Evolutionary conservation across 208 protist genomes (phyloP).

Genomic region (Novymonas esmeraldas): DNA sequence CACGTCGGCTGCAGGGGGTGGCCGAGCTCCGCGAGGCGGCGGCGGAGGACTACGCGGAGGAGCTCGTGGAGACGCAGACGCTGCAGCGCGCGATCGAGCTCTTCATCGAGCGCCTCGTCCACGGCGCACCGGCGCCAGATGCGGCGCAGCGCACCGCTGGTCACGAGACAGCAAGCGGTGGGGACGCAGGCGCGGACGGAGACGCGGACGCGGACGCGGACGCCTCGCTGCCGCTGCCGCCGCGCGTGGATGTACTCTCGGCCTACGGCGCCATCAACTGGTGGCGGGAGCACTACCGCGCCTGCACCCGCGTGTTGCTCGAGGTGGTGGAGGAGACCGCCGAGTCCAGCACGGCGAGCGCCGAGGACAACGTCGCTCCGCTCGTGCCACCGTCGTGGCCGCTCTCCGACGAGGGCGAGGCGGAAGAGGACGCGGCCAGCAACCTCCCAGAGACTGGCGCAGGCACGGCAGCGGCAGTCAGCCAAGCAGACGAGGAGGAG

Average conservation of each 20-base stretch:
- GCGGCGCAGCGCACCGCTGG: too few relatives aligned
- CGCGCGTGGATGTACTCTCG: constrained; percentile 48
- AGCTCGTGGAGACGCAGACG: constrained; percentile 37
- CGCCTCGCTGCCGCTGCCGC: constrained; percentile 20
- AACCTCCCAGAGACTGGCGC: background rate
- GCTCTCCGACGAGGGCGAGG: constrained; percentile 1
- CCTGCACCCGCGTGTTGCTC: constrained; percentile 63
- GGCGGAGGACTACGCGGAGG: constrained; percentile 30
- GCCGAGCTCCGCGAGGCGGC: constrained; percentile 20
- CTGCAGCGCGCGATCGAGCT: constrained; percentile 23
- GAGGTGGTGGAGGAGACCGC: constrained; percentile 33
- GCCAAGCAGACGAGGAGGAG: too few relatives aligned
- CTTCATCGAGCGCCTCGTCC: constrained; percentile 29
- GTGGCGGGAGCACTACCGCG: constrained; percentile 64
- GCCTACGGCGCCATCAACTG: constrained; percentile 37
- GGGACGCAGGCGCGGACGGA: background rate
- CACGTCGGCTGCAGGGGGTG: constrained; percentile 24
- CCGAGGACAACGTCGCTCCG: background rate
- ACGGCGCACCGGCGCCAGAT: constrained; percentile 12
- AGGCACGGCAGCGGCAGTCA: background rate
- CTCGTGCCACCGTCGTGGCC: background rate
- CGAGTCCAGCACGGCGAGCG: background rate
- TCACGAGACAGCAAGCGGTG: background rate
- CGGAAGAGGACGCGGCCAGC: background rate
- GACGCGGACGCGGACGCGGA: background rate